A percentile compares a stretch with the other conserved stretches of the same genome.
Evolutionary conservation across 768 basidiomycete genomes (phyloP).

Genomic region (Suillus variegatus): DNA sequence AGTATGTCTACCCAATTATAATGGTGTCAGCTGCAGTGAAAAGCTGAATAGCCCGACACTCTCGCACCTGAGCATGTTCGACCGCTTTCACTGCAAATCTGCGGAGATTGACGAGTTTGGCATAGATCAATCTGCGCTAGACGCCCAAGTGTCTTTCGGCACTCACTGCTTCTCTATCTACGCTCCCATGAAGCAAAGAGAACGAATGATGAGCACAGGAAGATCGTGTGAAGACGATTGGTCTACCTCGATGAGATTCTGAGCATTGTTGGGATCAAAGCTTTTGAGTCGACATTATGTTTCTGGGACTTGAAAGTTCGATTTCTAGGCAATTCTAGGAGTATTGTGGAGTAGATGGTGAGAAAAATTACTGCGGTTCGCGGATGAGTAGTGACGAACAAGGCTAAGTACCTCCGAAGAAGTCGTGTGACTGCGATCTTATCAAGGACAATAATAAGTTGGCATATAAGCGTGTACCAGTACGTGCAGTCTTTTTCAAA

Average conservation of each 20-base stretch:
- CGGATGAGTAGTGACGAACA: no score
- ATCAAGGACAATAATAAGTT: slow-evolving; percentile 8
- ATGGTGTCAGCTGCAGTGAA: slow-evolving; percentile 7
- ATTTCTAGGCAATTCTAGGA: background rate
- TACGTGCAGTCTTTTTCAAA: background rate
- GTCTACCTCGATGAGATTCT: slow-evolving; percentile 83
- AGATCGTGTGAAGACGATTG: background rate
- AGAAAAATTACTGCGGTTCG: background rate
- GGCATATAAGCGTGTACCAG: background rate
- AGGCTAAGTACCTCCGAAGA: no score
- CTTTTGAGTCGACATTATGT: slow-evolving; percentile 46
- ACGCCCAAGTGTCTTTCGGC: background rate
- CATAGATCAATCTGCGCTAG: slow-evolving; percentile 14
- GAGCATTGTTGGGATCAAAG: slow-evolving; percentile 91
- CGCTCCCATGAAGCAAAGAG: slow-evolving; percentile 2
- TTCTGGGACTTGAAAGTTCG: slow-evolving; percentile 9
- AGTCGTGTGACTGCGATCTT: slow-evolving; percentile 8
- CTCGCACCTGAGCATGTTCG: slow-evolving; percentile 90
- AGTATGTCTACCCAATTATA: slow-evolving; percentile 71
- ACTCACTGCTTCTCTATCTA: slow-evolving; percentile 97
- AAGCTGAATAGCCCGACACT: slow-evolving; percentile 3
- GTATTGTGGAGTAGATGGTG: background rate
- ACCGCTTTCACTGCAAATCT: slow-evolving; percentile 77
- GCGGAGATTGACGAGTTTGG: slow-evolving; percentile 8
- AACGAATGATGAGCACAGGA: background rate